Conservation (phyloP, 208 protist genomes). For the Crithidia bombi region DNA sequence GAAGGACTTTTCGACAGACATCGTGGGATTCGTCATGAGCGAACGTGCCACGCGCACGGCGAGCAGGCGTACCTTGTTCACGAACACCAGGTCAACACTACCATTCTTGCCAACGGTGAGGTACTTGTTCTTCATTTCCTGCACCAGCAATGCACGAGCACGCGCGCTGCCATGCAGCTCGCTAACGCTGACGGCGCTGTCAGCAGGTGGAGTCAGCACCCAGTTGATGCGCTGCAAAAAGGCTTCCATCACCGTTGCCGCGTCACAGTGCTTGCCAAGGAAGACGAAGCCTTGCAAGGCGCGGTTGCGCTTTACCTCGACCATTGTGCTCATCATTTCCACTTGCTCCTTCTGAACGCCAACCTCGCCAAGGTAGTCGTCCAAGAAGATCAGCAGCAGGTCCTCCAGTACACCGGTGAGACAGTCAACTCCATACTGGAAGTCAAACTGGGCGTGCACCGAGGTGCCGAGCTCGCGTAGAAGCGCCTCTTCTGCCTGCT, state of each 20-base stretch:
- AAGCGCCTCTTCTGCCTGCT: slow-evolving; percentile 53
- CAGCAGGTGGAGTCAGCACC: slow-evolving; percentile 83
- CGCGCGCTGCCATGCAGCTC: slow-evolving; percentile 70
- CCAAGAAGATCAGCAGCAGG: slow-evolving; percentile 84
- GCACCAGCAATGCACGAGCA: slow-evolving; percentile 60
- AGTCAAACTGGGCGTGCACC: slow-evolving; percentile 52
- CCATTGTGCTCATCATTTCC: slow-evolving; percentile 92
- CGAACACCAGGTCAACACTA: slow-evolving; percentile 77
- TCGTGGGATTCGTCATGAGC: slow-evolving; percentile 83
- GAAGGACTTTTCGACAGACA: slow-evolving; percentile 79
- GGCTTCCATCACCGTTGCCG: slow-evolving; percentile 65
- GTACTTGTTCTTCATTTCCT: slow-evolving; percentile 85
- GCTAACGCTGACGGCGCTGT: slow-evolving; percentile 33
- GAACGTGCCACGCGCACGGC: slow-evolving; percentile 82
- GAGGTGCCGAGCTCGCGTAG: slow-evolving; percentile 35
- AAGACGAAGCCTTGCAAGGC: slow-evolving; percentile 88
- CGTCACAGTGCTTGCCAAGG: slow-evolving; percentile 75
- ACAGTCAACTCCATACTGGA: slow-evolving; percentile 69
- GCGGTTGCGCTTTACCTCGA: slow-evolving; percentile 88
- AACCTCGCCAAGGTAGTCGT: slow-evolving; percentile 92
- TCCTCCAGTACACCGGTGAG: slow-evolving; percentile 74
- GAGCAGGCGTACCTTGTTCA: slow-evolving; percentile 87
- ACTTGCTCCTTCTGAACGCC: slow-evolving; percentile 90
- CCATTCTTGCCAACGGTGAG: slow-evolving; percentile 71
- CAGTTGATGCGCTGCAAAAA: slow-evolving; percentile 86